Evolutionary conservation across 148 eudicot species (phyloP), one percentile per base, ranked within the genome.

Genomic region (Spergularia marina): DNA sequence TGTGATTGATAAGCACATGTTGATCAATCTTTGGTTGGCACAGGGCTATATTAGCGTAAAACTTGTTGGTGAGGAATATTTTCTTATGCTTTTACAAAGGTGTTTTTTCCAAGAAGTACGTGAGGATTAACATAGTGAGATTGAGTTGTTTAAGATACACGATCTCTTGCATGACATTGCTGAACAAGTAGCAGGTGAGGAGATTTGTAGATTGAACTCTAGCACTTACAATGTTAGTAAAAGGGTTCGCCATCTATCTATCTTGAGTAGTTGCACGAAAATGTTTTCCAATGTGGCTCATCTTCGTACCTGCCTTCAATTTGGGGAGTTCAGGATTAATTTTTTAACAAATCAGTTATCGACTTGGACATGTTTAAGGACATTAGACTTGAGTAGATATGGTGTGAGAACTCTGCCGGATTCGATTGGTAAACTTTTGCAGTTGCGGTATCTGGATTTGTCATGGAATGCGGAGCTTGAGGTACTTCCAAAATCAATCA

Each of bases 21-120:
- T 79, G 68, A 64, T 79, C 34, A 13, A 41, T 23, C 53, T 58
- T 51, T 79, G 77, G 81, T 49, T 79, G 14, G 75, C 80, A 54
- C 76, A 53, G 16, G 64, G 76, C 6, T 65, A 47, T 5, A 68
- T 68, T 6, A 68, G n/a, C 17, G 7, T 13, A 49, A 2, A 68
- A 5, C 34, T 51, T 12, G 39, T 17, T 1, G 56, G 20, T 0
- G 60, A 53, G 18, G 73, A 70, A 44, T 70, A 53, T 30, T 25
- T 70, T 15, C 7, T 14, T 5, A 16, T 53, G 12, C 16, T 70
- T 44, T 34, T 70, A 53, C 47, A 20, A 10, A 70, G 73, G 14
- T 70, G 73, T 17, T 70, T 70, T 36, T 70, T 70, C 47, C 73
- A 70, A 70, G 60, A 70, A 25, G 47, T 70, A 6, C 0, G 15